Conservation (phyloP, 345 rosid species). For the Excoecaria agallocha region DNA sequence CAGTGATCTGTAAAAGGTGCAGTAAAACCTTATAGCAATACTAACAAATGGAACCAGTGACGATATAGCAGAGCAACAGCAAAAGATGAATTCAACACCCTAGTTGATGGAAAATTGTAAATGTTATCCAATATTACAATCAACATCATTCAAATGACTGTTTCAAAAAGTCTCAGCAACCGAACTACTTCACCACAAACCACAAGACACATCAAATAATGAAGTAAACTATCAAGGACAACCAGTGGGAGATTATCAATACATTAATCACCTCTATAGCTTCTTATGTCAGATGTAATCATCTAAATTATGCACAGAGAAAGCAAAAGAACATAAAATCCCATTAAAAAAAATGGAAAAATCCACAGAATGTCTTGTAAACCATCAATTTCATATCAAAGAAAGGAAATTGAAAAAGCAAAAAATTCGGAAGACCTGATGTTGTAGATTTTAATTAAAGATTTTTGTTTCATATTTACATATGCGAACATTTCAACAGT, state of each 20-base stretch:
- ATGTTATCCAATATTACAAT: not conserved
- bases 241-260: too few species aligned
- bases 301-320: not conserved
- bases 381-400: too few species aligned
- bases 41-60: not conserved
- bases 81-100: not conserved
- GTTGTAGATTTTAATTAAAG: too few species aligned
- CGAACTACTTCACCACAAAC: not conserved
- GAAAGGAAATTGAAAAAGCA: not conserved
- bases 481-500: not conserved
- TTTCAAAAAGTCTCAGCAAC: too few species aligned
- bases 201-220: not conserved
- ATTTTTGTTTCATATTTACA: not conserved
- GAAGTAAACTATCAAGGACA: too few species aligned
- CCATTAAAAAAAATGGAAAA: too few species aligned
- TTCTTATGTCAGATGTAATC: not conserved
- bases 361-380: too few species aligned
- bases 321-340: not conserved
- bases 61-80: not conserved
- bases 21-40: conserved; percentile 13
- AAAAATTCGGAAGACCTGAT: too few species aligned
- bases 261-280: too few species aligned
- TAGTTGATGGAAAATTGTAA: not conserved
- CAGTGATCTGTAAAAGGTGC: conserved; percentile 62
- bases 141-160: not conserved